A percentile compares a stretch with the other conserved stretches of the same genome.
These are phyloP conservation scores for Pseudofabraea citricarpa DNA, from an alignment of 2,329 filamentous ascomycete species.

Conservation along the genomic window DNA sequence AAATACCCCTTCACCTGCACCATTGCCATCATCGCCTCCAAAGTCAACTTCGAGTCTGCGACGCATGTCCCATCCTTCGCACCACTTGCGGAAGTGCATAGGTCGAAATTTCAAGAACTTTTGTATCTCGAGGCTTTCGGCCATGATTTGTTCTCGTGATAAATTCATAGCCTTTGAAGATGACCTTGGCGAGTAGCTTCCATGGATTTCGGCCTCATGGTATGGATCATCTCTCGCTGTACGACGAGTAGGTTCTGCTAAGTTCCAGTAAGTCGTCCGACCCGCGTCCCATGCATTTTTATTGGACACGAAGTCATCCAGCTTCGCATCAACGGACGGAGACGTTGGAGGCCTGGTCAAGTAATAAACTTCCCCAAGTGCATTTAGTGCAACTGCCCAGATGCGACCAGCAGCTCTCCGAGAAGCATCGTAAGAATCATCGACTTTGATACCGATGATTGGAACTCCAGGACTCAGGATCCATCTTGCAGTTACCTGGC, in stretches of 20 bases:
- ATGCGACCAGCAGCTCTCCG: conserved; percentile 67
- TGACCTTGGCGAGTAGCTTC: conserved; percentile 76
- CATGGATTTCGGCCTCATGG: conserved; percentile 60
- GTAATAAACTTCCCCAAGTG: conserved; percentile 87
- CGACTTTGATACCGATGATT: conserved; percentile 76
- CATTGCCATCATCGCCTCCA: conserved; percentile 69
- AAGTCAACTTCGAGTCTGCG: conserved; percentile 85
- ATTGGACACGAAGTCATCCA: conserved; percentile 50
- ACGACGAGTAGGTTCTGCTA: conserved; percentile 74
- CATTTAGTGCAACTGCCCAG: conserved; percentile 93
- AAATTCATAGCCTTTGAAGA: conserved; percentile 71
- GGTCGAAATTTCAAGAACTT: conserved; percentile 68
- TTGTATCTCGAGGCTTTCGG: conserved; percentile 80
- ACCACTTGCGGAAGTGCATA: conserved; percentile 71
- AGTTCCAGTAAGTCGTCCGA: conserved; percentile 72
- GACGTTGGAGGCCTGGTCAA: conserved; percentile 65
- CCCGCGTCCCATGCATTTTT: conserved; percentile 76
- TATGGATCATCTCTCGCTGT: conserved; percentile 67
- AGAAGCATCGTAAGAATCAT: conserved; percentile 73
- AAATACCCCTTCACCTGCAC: conserved; percentile 72
- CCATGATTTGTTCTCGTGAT: conserved; percentile 62
- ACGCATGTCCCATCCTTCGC: conserved; percentile 88
- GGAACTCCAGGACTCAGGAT: conserved; percentile 88
- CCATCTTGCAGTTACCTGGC: conserved; percentile 85
- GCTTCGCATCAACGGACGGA: conserved; percentile 38